Evolutionary conservation across 1,284 basidiomycete genomes (phyloP).

Genomic region (Papiliotrema terrestris): DNA sequence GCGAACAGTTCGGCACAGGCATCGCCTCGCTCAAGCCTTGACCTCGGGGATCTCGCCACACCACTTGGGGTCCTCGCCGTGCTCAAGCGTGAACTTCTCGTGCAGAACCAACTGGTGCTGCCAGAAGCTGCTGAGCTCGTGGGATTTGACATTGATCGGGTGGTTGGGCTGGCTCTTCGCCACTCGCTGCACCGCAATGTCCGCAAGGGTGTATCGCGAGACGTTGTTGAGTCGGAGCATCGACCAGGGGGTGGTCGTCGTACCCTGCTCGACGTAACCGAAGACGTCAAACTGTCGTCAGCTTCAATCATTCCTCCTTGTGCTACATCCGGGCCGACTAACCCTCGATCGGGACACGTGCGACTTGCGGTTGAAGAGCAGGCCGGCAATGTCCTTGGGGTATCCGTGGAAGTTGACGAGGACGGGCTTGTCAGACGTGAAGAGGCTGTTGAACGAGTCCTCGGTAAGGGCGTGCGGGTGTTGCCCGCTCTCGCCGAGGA

Average conservation of each 20-base stretch:
- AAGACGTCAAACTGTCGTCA: slow-evolving; percentile 42
- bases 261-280: slow-evolving; percentile 52
- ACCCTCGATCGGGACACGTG: slow-evolving; percentile 44
- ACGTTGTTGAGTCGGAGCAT: slow-evolving; percentile 52
- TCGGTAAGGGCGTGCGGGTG: slow-evolving; percentile 74
- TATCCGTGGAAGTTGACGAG: slow-evolving; percentile 79
- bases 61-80: slow-evolving; percentile 47
- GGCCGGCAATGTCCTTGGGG: slow-evolving; percentile 42
- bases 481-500: slow-evolving; percentile 61
- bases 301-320: no score
- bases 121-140: slow-evolving; percentile 46
- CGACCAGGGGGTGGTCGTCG: slow-evolving; percentile 52
- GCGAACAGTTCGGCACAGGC: neutral
- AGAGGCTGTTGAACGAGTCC: slow-evolving; percentile 63
- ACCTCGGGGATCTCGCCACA: slow-evolving; percentile 36
- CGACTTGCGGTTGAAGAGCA: slow-evolving; percentile 45
- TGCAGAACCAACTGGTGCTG: slow-evolving; percentile 44
- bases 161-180: slow-evolving; percentile 34
- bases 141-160: slow-evolving; percentile 40
- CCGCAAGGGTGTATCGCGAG: slow-evolving; percentile 51
- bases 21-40: neutral
- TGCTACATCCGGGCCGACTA: slow-evolving; percentile 4
- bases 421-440: slow-evolving; percentile 66
- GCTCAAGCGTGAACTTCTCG: slow-evolving; percentile 47
- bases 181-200: slow-evolving; percentile 47